These are phyloP conservation scores for Lactarius indigo DNA, from an alignment of 768 basidiomycete species.

Conservation along the genomic window DNA sequence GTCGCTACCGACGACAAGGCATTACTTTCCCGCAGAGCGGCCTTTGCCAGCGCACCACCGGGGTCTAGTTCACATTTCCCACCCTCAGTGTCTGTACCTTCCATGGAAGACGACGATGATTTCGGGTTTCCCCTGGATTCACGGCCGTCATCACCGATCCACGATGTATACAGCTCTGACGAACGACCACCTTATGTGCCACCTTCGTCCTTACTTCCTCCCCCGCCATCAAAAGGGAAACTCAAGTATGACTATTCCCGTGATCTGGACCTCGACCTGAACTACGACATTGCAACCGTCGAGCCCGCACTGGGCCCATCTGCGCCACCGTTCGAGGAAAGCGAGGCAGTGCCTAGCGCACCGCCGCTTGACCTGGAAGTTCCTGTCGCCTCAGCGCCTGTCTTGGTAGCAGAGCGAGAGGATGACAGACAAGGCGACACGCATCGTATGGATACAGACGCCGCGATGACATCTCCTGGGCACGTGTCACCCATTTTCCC, in stretches of 20 bases:
- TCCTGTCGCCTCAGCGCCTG: constrained; percentile 20
- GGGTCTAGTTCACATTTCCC: neutral
- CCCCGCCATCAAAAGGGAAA: constrained; percentile 24
- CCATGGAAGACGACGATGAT: constrained; percentile 20
- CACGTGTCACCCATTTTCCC: neutral
- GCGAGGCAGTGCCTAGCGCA: constrained; percentile 7
- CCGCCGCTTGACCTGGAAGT: constrained; percentile 16
- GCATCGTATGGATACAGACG: neutral
- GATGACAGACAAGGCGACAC: neutral
- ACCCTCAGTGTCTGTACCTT: constrained; percentile 11
- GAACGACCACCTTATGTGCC: constrained; percentile 22
- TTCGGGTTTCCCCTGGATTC: neutral
- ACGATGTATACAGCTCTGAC: constrained; percentile 3
- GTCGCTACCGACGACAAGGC: constrained; percentile 39
- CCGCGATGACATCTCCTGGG: neutral
- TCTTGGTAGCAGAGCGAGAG: neutral
- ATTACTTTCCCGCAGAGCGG: constrained; percentile 33
- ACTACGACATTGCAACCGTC: constrained; percentile 4
- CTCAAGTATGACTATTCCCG: constrained; percentile 20
- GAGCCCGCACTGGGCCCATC: constrained; percentile 19
- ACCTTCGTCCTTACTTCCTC: constrained; percentile 14
- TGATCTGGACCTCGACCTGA: constrained; percentile 12
- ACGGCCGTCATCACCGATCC: constrained; percentile 3
- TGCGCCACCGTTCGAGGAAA: constrained; percentile 24
- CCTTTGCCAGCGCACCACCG: constrained; percentile 25